Percentiles rank a stretch among this genome's conserved stretches.
Conservation (phyloP, 495 filamentous ascomycete genomes). For the Tuber melanosporum region DNA sequence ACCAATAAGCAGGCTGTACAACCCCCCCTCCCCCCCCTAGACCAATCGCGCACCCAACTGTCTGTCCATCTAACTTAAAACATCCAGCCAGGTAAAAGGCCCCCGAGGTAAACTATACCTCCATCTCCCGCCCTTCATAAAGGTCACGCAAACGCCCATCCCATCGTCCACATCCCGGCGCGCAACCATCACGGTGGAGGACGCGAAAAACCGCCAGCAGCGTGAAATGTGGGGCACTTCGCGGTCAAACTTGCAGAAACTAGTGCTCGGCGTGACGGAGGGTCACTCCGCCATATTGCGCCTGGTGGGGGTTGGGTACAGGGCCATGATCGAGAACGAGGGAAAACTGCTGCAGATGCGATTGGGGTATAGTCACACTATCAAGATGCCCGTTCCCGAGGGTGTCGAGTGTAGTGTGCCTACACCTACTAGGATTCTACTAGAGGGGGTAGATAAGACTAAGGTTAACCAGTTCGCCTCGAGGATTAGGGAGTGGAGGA, state of each 20-base stretch:
- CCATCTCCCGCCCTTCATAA: slow-evolving; percentile 58
- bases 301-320: slow-evolving; percentile 93
- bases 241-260: slow-evolving; percentile 80
- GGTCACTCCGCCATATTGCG: slow-evolving; percentile 88
- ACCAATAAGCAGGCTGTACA: slow-evolving; percentile 53
- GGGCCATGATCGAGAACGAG: slow-evolving; percentile 66
- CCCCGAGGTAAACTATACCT: slow-evolving; percentile 51
- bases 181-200: slow-evolving; percentile 59
- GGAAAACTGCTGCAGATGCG: slow-evolving; percentile 76
- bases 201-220: slow-evolving; percentile 62
- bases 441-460: slow-evolving; percentile 81
- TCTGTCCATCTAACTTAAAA: background rate
- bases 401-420: slow-evolving; percentile 84
- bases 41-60: background rate
- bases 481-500: slow-evolving; percentile 76
- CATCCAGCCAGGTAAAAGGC: slow-evolving; percentile 43
- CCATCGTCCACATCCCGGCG: slow-evolving; percentile 53
- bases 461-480: slow-evolving; percentile 85
- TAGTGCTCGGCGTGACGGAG: slow-evolving; percentile 89
- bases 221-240: slow-evolving; percentile 97
- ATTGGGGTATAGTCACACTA: slow-evolving; percentile 91
- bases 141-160: slow-evolving; percentile 56
- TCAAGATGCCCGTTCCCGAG: slow-evolving; percentile 74
- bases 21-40: slow-evolving; percentile 43
- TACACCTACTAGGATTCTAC: slow-evolving; percentile 84